phyloP scores from a whole-genome alignment of 345 rosid species.

The Luvunga scandens region DNA sequence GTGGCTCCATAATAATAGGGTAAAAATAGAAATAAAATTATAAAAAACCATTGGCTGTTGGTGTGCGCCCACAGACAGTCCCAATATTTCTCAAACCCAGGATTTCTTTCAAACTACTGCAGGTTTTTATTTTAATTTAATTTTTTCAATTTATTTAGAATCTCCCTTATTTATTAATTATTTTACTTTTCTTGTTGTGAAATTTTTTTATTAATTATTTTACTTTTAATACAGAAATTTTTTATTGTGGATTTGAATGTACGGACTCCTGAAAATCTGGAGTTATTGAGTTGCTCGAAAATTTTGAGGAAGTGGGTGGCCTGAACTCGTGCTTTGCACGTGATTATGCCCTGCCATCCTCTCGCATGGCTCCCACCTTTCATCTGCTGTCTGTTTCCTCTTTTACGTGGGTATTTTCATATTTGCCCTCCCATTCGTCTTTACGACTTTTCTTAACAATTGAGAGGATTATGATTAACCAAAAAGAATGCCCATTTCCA shows the following conservation, averaged over 20 bases:
- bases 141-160: background rate
- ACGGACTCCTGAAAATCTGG: conserved; percentile 35
- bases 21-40: background rate
- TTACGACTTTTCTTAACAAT: background rate
- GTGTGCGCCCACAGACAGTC: background rate
- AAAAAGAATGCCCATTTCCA: background rate
- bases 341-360: conserved; percentile 9
- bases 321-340: conserved; percentile 24
- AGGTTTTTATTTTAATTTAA: background rate
- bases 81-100: background rate
- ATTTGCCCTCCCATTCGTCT: background rate
- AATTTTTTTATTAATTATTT: background rate
- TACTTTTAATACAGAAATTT: background rate
- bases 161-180: background rate
- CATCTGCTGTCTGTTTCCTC: background rate
- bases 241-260: background rate
- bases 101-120: background rate
- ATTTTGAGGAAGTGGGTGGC: too few species aligned
- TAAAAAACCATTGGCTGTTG: background rate
- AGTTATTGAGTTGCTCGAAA: background rate
- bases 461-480: background rate
- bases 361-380: conserved; percentile 23
- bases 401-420: background rate
- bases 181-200: background rate
- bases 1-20: background rate